Evolutionary conservation across 441 rosid species (phyloP).

Genomic region (Rhodomyrtus psidioides): DNA sequence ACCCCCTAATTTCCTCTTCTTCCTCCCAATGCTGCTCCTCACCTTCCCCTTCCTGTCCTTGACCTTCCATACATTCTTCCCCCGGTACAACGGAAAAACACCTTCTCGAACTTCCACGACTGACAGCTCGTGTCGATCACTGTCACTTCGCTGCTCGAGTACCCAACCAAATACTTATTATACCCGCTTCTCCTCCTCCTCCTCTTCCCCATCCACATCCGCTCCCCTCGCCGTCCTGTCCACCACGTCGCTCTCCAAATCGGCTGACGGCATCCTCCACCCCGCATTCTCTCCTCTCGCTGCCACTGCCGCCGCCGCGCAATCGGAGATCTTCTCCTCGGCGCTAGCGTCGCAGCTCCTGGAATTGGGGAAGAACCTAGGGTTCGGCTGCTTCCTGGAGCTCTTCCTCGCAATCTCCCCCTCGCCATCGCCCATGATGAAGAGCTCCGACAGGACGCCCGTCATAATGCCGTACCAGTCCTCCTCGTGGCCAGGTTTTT

Average conservation of each 20-base stretch:
- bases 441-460: conserved; percentile 75
- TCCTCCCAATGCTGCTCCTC: conserved; percentile 23
- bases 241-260: conserved; percentile 1
- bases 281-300: conserved; percentile 22
- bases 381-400: conserved; percentile 74
- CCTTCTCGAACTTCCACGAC: conserved; percentile 77
- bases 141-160: conserved; percentile 86
- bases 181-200: conserved; percentile 15
- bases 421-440: conserved; percentile 40
- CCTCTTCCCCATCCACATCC: conserved; percentile 19
- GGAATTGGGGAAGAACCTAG: conserved; percentile 39
- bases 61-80: conserved; percentile 75
- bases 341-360: background rate
- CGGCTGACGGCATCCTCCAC: conserved; percentile 1
- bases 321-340: conserved; percentile 11
- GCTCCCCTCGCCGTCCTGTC: conserved; percentile 5
- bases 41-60: conserved; percentile 69
- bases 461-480: conserved; percentile 59
- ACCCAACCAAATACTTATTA: conserved; percentile 46
- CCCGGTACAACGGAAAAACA: conserved; percentile 57
- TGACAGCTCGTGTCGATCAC: conserved; percentile 81
- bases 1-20: conserved; percentile 48
- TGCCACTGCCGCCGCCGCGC: conserved; percentile 8
- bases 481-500: conserved; percentile 17
- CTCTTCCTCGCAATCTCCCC: conserved; percentile 29